Evolutionary conservation across 345 rosid species (phyloP), one percentile per base, ranked within the genome.

Genomic region (Garcia nutans): DNA sequence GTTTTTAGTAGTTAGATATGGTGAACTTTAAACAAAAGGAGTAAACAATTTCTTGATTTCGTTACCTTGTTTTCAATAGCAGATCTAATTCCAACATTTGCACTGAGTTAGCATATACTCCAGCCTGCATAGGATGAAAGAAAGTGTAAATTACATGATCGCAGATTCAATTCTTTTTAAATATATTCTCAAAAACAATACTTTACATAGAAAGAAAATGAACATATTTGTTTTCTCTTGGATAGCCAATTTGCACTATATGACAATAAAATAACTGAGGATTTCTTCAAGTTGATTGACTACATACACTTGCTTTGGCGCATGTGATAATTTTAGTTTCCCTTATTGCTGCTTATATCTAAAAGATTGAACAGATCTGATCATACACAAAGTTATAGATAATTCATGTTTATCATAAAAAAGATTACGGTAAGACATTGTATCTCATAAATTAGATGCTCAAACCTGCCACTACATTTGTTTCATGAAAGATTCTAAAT

Each of bases 61-160:
- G 54, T 84, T 22, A 95, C 99, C 90, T 81, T 77, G 66, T 84
- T 84, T 91, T 95, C 73, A 89, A 64, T 24, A 93, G 84, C 74
- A 93, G 85, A 78, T 90, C 87, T 28, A 95, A 81, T 81, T 89
- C 97, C 31, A 87, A 70, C 99, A 95, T 88, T 78, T 81, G 92
- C 71, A 93, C 91, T 0, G 99, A 84, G 68, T 90, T 87, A 10
- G 73, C 81, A 50, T 90, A 95, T 42, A 91, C 99, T 71, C 97
- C 94, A 52, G 81, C 90, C 97, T 95, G 84, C 81, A 80, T 13
- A 74, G 10, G 16, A 62, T 6, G 66, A 17, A 13, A 76, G 37
- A 65, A 44, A 15, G 16, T 17, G 4, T 42, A 20, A 42, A 72
- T 56, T 13, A 9, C 52, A 70, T 2, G 23, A 11, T 19, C 11